These are phyloP conservation scores for Globisporangium paroecandrum DNA, from an alignment of 352 stramenopile species.

Conservation along the genomic window DNA sequence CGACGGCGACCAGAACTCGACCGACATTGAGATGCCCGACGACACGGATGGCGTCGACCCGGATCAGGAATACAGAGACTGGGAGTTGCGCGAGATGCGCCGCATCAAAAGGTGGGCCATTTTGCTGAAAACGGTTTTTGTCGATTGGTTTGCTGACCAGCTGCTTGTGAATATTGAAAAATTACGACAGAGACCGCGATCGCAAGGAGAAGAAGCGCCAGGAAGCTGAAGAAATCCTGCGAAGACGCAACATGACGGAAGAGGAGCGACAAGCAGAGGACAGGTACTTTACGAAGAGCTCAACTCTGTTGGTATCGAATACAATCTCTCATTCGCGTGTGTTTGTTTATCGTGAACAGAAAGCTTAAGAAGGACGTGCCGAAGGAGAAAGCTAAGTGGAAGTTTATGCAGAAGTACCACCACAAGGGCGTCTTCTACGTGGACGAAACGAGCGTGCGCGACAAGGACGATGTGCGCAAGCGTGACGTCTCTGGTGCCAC, in stretches of 20 bases:
- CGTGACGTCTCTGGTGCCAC: conserved; percentile 89
- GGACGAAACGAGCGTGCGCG: conserved; percentile 89
- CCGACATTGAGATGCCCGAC: conserved; percentile 87
- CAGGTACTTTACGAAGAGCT: conserved; percentile 18
- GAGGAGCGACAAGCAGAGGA: conserved; percentile 94
- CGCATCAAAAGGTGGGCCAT: conserved; percentile 81
- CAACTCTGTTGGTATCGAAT: not conserved
- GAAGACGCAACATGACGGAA: conserved; percentile 93
- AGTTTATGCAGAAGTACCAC: conserved; percentile 98
- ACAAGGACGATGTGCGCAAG: conserved; percentile 89
- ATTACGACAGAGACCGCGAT: conserved; percentile 67
- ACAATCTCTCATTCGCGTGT: not conserved
- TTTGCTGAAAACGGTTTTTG: not conserved
- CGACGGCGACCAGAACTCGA: conserved; percentile 38
- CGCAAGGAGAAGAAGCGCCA: conserved; percentile 66
- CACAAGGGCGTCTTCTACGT: conserved; percentile 98
- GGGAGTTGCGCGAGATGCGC: conserved; percentile 92
- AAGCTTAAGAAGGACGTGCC: conserved; percentile 81
- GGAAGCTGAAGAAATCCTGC: conserved; percentile 86
- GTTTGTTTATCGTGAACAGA: conserved; percentile 22
- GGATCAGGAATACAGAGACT: conserved; percentile 89
- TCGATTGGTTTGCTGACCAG: not conserved
- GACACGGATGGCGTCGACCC: conserved; percentile 89
- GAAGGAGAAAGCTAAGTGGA: conserved; percentile 86
- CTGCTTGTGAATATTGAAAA: not conserved